These are phyloP conservation scores for Pascua sp. DNA, from an alignment of 1,284 basidiomycete species.

Conservation along the genomic window DNA sequence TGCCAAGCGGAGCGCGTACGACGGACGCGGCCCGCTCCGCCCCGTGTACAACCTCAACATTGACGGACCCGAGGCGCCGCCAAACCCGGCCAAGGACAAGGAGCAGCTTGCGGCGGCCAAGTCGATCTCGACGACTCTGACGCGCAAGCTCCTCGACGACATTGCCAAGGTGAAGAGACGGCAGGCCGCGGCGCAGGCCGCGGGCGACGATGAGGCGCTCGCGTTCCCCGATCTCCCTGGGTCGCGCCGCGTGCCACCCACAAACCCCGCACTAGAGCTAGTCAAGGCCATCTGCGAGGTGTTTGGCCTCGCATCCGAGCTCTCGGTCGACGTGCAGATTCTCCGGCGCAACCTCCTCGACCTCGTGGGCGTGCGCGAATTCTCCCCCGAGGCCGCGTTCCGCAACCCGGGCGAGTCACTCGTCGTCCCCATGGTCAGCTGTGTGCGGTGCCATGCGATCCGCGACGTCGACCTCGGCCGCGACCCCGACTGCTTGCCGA, in stretches of 20 bases:
- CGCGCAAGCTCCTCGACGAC: constrained; percentile 71
- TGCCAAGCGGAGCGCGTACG: constrained; percentile 63
- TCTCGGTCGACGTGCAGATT: constrained; percentile 78
- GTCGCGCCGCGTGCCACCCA: not conserved
- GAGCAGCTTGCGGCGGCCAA: constrained; percentile 67
- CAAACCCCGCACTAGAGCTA: constrained; percentile 80
- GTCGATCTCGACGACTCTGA: constrained; percentile 76
- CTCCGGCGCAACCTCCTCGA: constrained; percentile 87
- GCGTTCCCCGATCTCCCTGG: constrained; percentile 86
- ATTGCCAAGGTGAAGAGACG: constrained; percentile 67
- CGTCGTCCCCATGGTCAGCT: constrained; percentile 81
- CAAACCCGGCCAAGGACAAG: constrained; percentile 65
- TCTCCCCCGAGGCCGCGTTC: constrained; percentile 77
- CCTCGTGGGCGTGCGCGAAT: constrained; percentile 81
- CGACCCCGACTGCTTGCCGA: constrained; percentile 77
- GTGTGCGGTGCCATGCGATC: constrained; percentile 81
- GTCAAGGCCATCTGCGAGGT: constrained; percentile 84
- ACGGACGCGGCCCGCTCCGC: constrained; percentile 67
- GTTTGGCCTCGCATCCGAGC: constrained; percentile 71
- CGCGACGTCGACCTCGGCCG: constrained; percentile 93
- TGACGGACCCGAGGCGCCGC: constrained; percentile 42
- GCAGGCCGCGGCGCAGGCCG: constrained; percentile 59
- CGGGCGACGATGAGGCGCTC: constrained; percentile 60
- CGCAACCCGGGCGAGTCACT: constrained; percentile 91
- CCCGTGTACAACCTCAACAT: constrained; percentile 62